Evolutionary conservation across 2,329 filamentous ascomycete species (phyloP).

Genomic region (Calonectria honghensis): DNA sequence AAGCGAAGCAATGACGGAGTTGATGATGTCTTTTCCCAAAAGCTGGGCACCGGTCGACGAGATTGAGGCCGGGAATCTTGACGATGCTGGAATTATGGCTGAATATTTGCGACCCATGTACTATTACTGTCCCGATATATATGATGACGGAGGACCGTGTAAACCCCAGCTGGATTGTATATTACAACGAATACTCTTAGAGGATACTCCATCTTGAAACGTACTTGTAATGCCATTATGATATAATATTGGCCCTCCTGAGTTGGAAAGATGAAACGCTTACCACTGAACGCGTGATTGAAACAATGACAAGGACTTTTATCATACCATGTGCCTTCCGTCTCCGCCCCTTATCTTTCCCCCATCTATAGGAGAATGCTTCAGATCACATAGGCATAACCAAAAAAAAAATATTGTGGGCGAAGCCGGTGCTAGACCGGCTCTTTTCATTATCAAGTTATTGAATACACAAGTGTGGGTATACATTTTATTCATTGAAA

Average conservation of each 20-base stretch:
- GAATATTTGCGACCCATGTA: slow-evolving; percentile 35
- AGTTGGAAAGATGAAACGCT: no score
- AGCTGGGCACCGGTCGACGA: slow-evolving; percentile 38
- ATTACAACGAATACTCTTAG: slow-evolving; percentile 44
- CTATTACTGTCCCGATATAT: slow-evolving; percentile 21
- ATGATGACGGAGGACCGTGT: slow-evolving; percentile 13
- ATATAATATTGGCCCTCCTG: not conserved
- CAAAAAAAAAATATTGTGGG: no score
- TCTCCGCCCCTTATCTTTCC: no score
- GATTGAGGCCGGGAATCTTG: slow-evolving; percentile 15
- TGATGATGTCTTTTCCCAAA: slow-evolving; percentile 42
- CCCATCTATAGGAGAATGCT: no score
- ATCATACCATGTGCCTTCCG: no score
- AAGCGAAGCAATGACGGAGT: not conserved
- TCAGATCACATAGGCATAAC: no score
- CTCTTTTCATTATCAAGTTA: no score
- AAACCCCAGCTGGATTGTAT: slow-evolving; percentile 29
- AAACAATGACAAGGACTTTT: no score
- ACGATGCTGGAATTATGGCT: slow-evolving; percentile 25
- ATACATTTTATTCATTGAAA: no score
- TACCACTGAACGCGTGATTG: no score
- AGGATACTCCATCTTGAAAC: slow-evolving; percentile 3
- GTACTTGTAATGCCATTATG: slow-evolving; percentile 11
- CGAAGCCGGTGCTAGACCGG: no score
- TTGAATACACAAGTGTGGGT: no score